Conservation (phyloP, 148 eudicot species). For the Spergularia marina region DNA sequence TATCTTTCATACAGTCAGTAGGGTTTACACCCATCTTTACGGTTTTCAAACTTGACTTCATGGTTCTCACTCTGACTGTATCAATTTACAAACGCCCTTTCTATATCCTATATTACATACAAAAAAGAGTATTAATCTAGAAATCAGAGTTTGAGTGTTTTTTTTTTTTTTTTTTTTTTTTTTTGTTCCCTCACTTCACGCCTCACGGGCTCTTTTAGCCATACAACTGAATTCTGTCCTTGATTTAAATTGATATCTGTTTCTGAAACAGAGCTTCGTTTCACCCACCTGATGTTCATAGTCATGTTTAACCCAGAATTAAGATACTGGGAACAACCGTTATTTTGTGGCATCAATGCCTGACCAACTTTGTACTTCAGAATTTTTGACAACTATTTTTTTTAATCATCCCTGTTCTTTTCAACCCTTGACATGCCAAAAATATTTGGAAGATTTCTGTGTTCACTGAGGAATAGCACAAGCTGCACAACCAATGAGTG, state of each 20-base stretch:
- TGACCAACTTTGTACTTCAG: too few species aligned
- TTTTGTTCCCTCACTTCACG: too few species aligned
- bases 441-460: neutral
- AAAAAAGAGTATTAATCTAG: neutral
- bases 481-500: neutral
- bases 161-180: neutral
- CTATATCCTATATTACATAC: too few species aligned
- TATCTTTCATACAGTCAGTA: neutral
- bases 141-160: neutral
- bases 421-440: neutral
- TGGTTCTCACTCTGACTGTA: neutral
- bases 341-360: too few species aligned
- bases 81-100: too few species aligned
- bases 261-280: neutral
- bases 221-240: neutral
- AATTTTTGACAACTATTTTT: too few species aligned
- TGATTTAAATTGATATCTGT: neutral
- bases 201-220: neutral
- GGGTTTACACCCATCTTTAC: slow-evolving; percentile 4
- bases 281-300: neutral
- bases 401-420: neutral
- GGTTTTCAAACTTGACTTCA: neutral
- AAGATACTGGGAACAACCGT: too few species aligned
- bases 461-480: neutral
- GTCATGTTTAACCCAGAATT: too few species aligned